These are phyloP conservation scores for Massariosphaeria phaeospora DNA, from an alignment of 495 filamentous ascomycete species.

Conservation along the genomic window DNA sequence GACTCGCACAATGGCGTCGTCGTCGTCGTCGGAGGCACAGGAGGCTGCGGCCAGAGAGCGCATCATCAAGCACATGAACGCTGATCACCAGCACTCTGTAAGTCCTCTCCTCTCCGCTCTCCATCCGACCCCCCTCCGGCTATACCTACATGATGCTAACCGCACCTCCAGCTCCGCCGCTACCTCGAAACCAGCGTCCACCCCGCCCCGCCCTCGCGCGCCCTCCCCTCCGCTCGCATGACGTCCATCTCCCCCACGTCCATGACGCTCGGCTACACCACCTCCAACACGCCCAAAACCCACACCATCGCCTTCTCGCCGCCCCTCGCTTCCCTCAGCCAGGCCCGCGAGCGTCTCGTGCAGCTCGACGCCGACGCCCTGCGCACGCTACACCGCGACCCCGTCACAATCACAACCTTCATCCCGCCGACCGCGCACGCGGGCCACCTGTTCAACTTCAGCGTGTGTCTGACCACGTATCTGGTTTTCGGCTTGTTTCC, in stretches of 20 bases:
- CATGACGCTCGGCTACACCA: slow-evolving; percentile 56
- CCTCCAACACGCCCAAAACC: too few relatives aligned
- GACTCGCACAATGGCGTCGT: too few relatives aligned
- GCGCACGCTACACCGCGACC: slow-evolving; percentile 50
- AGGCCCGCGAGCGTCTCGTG: slow-evolving; percentile 60
- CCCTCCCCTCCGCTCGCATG: too few relatives aligned
- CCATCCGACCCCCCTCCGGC: too few relatives aligned
- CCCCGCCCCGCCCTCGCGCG: too few relatives aligned
- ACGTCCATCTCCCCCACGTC: slow-evolving; percentile 55
- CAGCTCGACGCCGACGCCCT: slow-evolving; percentile 61
- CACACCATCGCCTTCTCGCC: slow-evolving; percentile 62
- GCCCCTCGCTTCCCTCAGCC: slow-evolving; percentile 54
- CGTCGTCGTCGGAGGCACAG: slow-evolving; percentile 31
- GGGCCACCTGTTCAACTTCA: slow-evolving; percentile 44
- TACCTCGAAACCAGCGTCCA: slow-evolving; percentile 67
- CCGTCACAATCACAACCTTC: slow-evolving; percentile 55
- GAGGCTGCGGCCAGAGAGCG: slow-evolving; percentile 52
- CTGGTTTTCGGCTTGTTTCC: slow-evolving; percentile 45
- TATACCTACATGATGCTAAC: too few relatives aligned
- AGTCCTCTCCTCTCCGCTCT: slow-evolving; percentile 1
- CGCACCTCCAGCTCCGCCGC: slow-evolving; percentile 52
- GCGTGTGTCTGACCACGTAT: slow-evolving; percentile 44
- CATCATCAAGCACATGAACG: slow-evolving; percentile 77
- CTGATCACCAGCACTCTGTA: slow-evolving; percentile 61
- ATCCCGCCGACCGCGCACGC: slow-evolving; percentile 41